These are phyloP conservation scores for Thyridium curvatum DNA, from an alignment of 2,329 filamentous ascomycete species.

Conservation along the genomic window DNA sequence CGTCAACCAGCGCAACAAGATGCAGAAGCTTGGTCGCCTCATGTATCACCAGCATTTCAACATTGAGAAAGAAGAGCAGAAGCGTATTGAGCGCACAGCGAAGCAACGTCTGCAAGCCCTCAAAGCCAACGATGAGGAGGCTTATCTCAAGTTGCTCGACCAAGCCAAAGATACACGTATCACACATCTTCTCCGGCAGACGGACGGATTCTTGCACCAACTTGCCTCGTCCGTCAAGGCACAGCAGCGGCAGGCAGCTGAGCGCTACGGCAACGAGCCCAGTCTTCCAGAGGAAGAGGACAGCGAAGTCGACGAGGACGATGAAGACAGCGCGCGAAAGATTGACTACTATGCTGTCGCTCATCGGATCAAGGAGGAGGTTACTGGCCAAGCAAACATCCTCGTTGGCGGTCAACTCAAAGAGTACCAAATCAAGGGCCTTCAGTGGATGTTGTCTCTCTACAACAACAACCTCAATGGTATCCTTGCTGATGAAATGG, in stretches of 20 bases:
- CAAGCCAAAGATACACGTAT: constrained; percentile 99
- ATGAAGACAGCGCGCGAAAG: constrained; percentile 67
- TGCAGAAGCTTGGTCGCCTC: constrained; percentile 79
- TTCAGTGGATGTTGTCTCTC: constrained; percentile 99
- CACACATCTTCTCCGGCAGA: constrained; percentile 92
- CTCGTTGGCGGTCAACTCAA: constrained; percentile 90
- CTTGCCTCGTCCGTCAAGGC: constrained; percentile 90
- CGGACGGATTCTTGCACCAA: constrained; percentile 94
- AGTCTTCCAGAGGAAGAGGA: constrained; percentile 55
- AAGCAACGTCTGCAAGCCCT: constrained; percentile 99
- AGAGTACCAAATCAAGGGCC: constrained; percentile 96
- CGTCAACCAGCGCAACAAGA: constrained; percentile 62
- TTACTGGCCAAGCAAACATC: constrained; percentile 74
- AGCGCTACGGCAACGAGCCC: constrained; percentile 66
- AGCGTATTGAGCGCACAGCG: constrained; percentile 91
- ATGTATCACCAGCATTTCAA: constrained; percentile 89
- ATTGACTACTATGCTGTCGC: constrained; percentile 99
- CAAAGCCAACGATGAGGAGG: constrained; percentile 98
- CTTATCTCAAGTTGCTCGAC: constrained; percentile 93
- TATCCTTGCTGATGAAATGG: constrained; percentile 98
- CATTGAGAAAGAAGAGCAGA: constrained; percentile 99
- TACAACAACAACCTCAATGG: constrained; percentile 99
- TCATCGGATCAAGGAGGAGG: constrained; percentile 90
- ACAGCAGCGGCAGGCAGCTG: constrained; percentile 78
- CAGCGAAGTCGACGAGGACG: constrained; percentile 61